Base-by-base conservation (phyloP, 2,329 filamentous ascomycete genomes). In the Decorospora gaudefroyi region DNA sequence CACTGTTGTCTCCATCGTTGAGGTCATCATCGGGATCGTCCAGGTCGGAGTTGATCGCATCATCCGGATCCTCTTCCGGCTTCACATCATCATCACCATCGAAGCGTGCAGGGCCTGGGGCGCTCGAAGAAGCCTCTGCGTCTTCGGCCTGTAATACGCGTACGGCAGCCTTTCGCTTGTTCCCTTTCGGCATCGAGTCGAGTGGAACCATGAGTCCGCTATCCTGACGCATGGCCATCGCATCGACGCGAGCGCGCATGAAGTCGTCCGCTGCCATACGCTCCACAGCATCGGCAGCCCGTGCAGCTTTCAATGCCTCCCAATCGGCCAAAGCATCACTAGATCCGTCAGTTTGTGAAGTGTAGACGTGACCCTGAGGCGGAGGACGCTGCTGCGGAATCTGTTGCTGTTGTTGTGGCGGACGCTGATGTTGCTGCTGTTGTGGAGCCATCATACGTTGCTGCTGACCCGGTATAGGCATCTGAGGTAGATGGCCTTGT, bases 21-120 rank as follows among this genome's bases (percentile, higher is more conserved):
- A 83, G 74, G 8, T 89, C 85, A 49, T 97, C 93, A 51, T 97
- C 91, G 0, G 91, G 84, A 65, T 99, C 93, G 67, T 99, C 93
- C 3, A 99, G 83, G 62, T 99, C 93, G 0, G 93, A 97, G 71
- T 99, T 99, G 74, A 99, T 99, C 1, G 92, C 93, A 69, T 99
- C 91, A 55, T 96, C 92, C 54, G 96, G 91, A 9, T 73, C 69
- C 31, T 71, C 71, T 28, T 77, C 72, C 12, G 53, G 52, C 30
- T 81, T 82, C 30, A 83, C 82, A 4, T 81, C 76, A 15, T 83
- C 82, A 15, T 69, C 68, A 4, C 85, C 87, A 57, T 83, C 80
- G 19, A 78, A 68, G 42, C 76, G 74, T 23, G 74, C 67, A 9
- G 75, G 69, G 8, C 44, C 51, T 16, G 60, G 53, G 16, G 47